Evolutionary conservation across 1,139 yeast genomes (phyloP), one percentile per base, ranked within the genome.

Genomic region (Geotrichum phurueaensis): DNA sequence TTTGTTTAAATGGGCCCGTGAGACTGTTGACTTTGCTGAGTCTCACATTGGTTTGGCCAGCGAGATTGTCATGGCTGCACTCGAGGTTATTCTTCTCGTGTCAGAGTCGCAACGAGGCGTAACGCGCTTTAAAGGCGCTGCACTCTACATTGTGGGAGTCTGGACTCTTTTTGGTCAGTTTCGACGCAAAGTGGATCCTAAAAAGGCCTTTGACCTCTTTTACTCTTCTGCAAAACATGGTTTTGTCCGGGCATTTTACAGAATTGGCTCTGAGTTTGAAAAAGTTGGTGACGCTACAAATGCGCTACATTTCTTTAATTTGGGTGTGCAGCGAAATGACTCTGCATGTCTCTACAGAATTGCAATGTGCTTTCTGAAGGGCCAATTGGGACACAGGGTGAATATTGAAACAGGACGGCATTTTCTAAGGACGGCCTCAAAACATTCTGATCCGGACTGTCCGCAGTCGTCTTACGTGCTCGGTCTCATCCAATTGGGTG

Each of bases 381-480:
- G 77, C 25, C 75, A 72, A 50, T 63, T 73, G 43, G 71, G 70
- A 31, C 62, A 70, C 50, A 51, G 59, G 3, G 54, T 62, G 5
- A 72, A 75, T 62, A 54, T 60, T 1, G 63, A 58, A 7, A 57
- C 62, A 43, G 78, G 75, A 0, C 58, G 73, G 36, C 61, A 65
- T 20, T 66, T 67, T 23, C 64, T 75, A 27, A 71, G 70, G 57
- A 63, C 65, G 18, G 69, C 76, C 2, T 67, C 75, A 20, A 57
- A 64, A 15, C 65, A 62, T 6, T 68, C 74, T 20, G 78, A 75
- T 57, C 70, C 73, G 0, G 78, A 75, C 61, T 73, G 75, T 60
- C 75, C 78, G 4, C 76, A 73, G 57, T 70, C 77, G 1, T 71
- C 76, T 2, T 75, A 70, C 61, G 66, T 75, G 43, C 68, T 70